Evolutionary conservation across 176 grass and related monocot genomes (phyloP).

Genomic region (Oryza nivara): DNA sequence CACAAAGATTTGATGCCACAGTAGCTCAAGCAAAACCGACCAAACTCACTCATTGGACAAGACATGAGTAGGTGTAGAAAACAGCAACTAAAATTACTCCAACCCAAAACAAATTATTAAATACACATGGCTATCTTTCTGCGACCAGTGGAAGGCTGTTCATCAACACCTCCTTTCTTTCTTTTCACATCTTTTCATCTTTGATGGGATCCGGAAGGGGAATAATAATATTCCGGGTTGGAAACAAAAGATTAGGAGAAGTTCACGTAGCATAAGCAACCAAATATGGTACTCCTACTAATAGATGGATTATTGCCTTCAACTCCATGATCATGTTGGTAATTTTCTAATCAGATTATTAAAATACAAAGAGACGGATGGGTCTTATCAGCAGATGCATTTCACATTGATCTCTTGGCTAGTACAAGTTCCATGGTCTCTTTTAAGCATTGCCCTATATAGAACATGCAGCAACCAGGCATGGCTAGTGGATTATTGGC

Average conservation of each 20-base stretch:
- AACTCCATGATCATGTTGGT: constrained; percentile 3
- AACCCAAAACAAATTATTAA: constrained; percentile 26
- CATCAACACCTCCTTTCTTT: constrained; percentile 22
- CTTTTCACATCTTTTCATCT: constrained; percentile 51
- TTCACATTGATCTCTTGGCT: constrained; percentile 51
- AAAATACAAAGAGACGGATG: neutral
- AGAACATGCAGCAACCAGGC: constrained; percentile 12
- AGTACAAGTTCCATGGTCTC: constrained; percentile 42
- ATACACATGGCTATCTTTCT: constrained; percentile 3
- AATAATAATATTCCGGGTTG: constrained; percentile 24
- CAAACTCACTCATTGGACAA: constrained; percentile 42
- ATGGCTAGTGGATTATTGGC: neutral
- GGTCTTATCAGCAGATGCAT: constrained; percentile 53
- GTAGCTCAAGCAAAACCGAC: constrained; percentile 28
- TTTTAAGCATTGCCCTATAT: constrained; percentile 45
- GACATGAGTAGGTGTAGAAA: constrained; percentile 32
- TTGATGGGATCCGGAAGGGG: constrained; percentile 37
- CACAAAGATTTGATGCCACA: neutral
- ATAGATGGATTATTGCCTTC: neutral
- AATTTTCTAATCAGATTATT: constrained; percentile 32
- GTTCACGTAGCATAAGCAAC: neutral
- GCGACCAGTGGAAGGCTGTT: constrained; percentile 7
- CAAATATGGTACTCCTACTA: neutral
- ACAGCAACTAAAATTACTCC: constrained; percentile 1
- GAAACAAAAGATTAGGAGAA: constrained; percentile 48